Evolutionary conservation across 805 yeast species (phyloP), one percentile per base, ranked within the genome.

Genomic region (Candida anglica): DNA sequence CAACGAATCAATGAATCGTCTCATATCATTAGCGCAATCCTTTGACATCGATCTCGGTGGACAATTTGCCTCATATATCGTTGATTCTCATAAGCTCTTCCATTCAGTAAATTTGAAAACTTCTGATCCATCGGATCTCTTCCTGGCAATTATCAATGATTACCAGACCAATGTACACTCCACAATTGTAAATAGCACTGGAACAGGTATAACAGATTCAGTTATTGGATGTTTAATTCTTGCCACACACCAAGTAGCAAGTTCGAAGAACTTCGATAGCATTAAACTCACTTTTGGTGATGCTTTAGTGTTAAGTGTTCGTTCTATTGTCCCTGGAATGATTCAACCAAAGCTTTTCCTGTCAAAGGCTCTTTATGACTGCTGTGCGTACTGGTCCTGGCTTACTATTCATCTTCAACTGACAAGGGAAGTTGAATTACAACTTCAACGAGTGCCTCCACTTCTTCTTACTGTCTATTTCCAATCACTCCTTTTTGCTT

Each of bases 31-130:
- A 39, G 71, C 83, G 0, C 48, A 66, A 20, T 76, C 93, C 3
- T 75, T 73, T 56, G 98, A 89, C 55, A 49, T 86, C 33, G 76
- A 81, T 33, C 58, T 79, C 9, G 58, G 57, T n/a, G 46, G 48
- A 1, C 55, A 57, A 15, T 69, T 81, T 28, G 40, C 44, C 2
- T 43, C 59, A 47, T 47, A 48, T 67, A 27, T 59, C 6, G 45
- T 51, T 3, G 64, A 65, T 21, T 56, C 79, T 2, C 56, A 53
- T 27, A 46, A 52, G 2, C 48, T 81, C 3, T 75, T 82, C 32
- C 47, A 52, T 8, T 33, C 49, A 9, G 39, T 58, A 9, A 53
- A 56, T 30, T 48, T 42, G 24, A n/a, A 24, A n/a, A 19, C 19
- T 1, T 38, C 40, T 15, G 43, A 50, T 14, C 52, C 53, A 4